Evolutionary conservation across 805 yeast species (phyloP), one percentile per base, ranked within the genome.

Genomic region (Lachancea quebecensis): DNA sequence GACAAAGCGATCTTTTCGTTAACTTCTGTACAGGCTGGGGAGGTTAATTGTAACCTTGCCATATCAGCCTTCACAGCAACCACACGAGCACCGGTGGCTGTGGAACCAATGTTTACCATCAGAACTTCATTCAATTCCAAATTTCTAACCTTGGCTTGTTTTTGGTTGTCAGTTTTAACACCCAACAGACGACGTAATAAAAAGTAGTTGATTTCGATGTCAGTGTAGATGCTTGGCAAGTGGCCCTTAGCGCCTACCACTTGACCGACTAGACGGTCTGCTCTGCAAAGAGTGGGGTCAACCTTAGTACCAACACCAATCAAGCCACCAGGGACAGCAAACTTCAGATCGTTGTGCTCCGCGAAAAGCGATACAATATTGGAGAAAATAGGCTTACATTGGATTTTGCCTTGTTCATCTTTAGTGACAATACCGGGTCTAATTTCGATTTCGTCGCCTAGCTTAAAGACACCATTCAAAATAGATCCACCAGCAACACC

Each of bases 401-500:
- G 95, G 59, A 91, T 86, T 68, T 85, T 86, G 51, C 79, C 79
- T 52, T 77, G 79, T 60, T 87, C 95, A 67, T 87, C 95, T 68
- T 90, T 93, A 54, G 96, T 89, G 50, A 93, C 98, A 55, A 93
- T 90, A 77, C 99, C 99, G 47, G 99, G 99, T 69, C 99, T 80
- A 64, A 93, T 90, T 74, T 93, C 99, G 62, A 93, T 91, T 74
- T 93, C 98, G 66, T 93, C 99, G 51, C 96, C 98, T 53, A 93
- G 76, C 66, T 86, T 84, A 75, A 93, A 87, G 40, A 93, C 99
- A 78, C 99, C 99, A 49, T 82, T 88, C 64, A 93, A 77, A 59
- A 93, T 91, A 44, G 96, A 88, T 57, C 99, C 99, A 75, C 99
- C 99, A 38, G 99, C 99, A 66, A 93, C 98, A 81, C 99, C 99